Percentiles rank a stretch among this genome's conserved stretches.
Evolutionary conservation across 1,139 yeast species (phyloP).

Genomic region (Saccharomyces hybrid): DNA sequence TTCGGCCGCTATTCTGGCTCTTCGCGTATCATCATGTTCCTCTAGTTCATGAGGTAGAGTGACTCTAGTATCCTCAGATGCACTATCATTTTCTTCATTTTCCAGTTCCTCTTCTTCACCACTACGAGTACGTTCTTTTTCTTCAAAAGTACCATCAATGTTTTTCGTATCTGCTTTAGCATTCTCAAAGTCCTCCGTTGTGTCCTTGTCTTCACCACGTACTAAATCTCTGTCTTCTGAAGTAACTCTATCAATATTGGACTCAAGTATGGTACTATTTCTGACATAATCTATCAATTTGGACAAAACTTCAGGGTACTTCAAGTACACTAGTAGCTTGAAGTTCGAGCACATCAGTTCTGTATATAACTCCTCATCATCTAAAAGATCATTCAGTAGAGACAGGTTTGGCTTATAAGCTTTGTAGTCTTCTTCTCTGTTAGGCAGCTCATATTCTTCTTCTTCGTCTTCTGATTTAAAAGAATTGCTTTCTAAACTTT

Average conservation of each 20-base stretch:
- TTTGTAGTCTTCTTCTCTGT: conserved; percentile 27
- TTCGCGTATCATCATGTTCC: conserved; percentile 52
- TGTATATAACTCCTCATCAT: conserved; percentile 79
- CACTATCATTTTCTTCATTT: conserved; percentile 25
- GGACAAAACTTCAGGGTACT: conserved; percentile 62
- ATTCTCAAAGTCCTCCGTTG: conserved; percentile 37
- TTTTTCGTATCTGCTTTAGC: conserved; percentile 36
- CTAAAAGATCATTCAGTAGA: conserved; percentile 60
- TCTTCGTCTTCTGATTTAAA: conserved; percentile 13
- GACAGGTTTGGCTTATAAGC: conserved; percentile 33
- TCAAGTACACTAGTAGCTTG: conserved; percentile 66
- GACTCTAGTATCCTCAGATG: conserved; percentile 27
- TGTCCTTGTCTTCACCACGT: conserved; percentile 16
- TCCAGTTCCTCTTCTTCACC: conserved; percentile 18
- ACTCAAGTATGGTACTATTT: conserved; percentile 31
- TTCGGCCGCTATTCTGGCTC: conserved; percentile 87
- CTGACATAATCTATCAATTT: conserved; percentile 63
- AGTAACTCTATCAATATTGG: conserved; percentile 15
- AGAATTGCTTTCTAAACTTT: conserved; percentile 4
- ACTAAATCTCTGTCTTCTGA: conserved; percentile 19
- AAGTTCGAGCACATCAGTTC: conserved; percentile 80
- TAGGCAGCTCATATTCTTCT: conserved; percentile 25
- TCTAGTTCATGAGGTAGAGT: conserved; percentile 35
- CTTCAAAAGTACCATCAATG: conserved; percentile 6
- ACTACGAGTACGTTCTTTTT: conserved; percentile 3